A percentile compares a stretch with the other conserved stretches of the same genome.
phyloP scores from a whole-genome alignment of 225 moss, liverwort and hornwort genomes.

The Antitrichia curtipendula region DNA sequence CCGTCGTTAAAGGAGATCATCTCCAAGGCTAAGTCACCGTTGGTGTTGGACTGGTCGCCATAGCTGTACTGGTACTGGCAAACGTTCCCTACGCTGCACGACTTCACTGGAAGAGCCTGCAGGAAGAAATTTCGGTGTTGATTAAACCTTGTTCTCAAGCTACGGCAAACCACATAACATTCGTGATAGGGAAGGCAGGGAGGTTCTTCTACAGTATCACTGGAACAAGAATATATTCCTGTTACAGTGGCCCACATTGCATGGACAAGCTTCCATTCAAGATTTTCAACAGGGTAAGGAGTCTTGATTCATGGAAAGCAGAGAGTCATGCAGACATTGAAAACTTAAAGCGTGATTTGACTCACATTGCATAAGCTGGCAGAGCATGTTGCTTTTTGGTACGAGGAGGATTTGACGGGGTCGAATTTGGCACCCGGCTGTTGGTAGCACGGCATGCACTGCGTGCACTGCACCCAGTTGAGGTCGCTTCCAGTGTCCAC shows the following conservation, averaged over 20 bases:
- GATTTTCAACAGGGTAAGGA: no score
- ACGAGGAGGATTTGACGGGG: constrained; percentile 10
- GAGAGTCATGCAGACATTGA: no score
- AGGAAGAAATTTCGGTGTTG: not conserved
- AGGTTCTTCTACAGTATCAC: not conserved
- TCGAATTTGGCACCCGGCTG: constrained; percentile 41
- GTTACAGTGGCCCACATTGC: not conserved
- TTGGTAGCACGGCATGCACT: constrained; percentile 30
- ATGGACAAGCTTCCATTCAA: not conserved
- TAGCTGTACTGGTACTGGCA: constrained; percentile 57
- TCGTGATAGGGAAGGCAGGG: not conserved
- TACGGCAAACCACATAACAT: not conserved
- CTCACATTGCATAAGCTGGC: constrained; percentile 28
- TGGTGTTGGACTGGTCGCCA: constrained; percentile 45
- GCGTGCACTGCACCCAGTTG: constrained; percentile 42
- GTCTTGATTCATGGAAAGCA: not conserved
- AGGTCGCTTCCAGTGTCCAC: constrained; percentile 52
- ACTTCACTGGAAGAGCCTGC: constrained; percentile 38
- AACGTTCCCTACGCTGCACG: constrained; percentile 9
- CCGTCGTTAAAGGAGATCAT: constrained; percentile 15
- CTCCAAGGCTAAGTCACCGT: constrained; percentile 41
- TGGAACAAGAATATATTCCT: not conserved
- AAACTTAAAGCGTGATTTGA: not conserved
- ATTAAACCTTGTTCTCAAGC: not conserved
- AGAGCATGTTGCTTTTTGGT: constrained; percentile 2